Conservation (phyloP, 2,329 filamentous ascomycete genomes). For the Fusarium dimerum region DNA sequence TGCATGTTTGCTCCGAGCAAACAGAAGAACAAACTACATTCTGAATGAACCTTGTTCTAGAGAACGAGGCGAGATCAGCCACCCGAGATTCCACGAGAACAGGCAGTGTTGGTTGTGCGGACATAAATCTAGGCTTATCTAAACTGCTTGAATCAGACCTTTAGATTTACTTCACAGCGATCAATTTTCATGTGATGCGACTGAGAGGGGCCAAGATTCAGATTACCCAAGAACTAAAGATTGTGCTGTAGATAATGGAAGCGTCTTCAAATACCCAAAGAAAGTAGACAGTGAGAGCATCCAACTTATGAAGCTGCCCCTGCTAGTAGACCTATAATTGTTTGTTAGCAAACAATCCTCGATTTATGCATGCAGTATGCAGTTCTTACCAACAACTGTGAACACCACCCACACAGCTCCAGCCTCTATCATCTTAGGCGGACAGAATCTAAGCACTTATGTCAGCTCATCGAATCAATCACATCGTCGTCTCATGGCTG, state of each 20-base stretch:
- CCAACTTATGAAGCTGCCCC: slow-evolving; percentile 15
- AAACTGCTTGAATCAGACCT: too few relatives aligned
- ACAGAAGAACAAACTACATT: neutral
- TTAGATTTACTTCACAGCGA: too few relatives aligned
- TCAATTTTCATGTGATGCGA: too few relatives aligned
- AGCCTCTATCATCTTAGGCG: slow-evolving; percentile 11
- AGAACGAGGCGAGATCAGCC: neutral
- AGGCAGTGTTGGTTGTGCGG: too few relatives aligned
- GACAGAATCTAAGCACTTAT: slow-evolving; percentile 6
- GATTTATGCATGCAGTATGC: neutral
- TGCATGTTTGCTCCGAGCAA: neutral
- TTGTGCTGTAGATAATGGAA: neutral
- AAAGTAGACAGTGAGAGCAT: neutral
- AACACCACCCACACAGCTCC: slow-evolving; percentile 13
- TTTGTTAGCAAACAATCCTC: neutral
- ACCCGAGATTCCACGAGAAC: neutral
- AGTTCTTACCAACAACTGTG: slow-evolving; percentile 5
- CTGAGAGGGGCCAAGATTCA: too few relatives aligned
- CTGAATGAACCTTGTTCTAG: neutral
- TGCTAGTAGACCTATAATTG: slow-evolving; percentile 9
- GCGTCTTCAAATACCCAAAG: neutral
- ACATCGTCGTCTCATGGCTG: too few relatives aligned
- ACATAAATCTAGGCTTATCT: too few relatives aligned
- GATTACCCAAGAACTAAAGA: neutral
- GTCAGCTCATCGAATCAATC: neutral